These are phyloP conservation scores for Penicillium longicatenatum DNA, from an alignment of 495 filamentous ascomycete species.

Conservation along the genomic window DNA sequence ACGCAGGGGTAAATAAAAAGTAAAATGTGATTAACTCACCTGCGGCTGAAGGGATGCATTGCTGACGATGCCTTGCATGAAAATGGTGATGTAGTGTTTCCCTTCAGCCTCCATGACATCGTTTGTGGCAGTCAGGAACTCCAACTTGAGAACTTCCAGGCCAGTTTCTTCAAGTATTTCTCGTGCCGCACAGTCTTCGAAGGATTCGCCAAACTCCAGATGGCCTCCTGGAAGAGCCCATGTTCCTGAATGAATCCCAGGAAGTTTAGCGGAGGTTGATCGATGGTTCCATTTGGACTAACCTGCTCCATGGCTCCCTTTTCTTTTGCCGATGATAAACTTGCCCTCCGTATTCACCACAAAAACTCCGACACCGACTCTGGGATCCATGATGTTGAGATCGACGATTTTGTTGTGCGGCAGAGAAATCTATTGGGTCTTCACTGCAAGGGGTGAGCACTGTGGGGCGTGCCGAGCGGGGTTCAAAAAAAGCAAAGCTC, in stretches of 20 bases:
- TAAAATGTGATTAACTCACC: conserved; percentile 42
- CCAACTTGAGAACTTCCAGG: conserved; percentile 47
- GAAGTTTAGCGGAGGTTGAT: not conserved
- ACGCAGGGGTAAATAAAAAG: conserved; percentile 14
- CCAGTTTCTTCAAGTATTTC: conserved; percentile 71
- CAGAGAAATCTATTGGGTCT: not conserved
- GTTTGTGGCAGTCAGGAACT: conserved; percentile 59
- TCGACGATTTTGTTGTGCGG: not conserved
- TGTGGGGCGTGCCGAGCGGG: not conserved
- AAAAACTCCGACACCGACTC: conserved; percentile 39
- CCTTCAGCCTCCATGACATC: conserved; percentile 51
- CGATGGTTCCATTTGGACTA: conserved; percentile 2
- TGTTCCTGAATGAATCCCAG: conserved; percentile 45
- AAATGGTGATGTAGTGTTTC: conserved; percentile 70
- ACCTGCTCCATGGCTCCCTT: conserved; percentile 43
- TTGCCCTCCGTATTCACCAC: conserved; percentile 30
- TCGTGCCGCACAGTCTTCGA: conserved; percentile 59
- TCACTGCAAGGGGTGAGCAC: no score
- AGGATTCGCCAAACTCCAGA: conserved; percentile 63
- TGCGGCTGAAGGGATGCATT: conserved; percentile 47
- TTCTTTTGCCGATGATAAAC: conserved; percentile 37
- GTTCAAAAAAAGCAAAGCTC: not conserved
- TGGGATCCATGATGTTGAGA: conserved; percentile 10
- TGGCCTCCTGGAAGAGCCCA: conserved; percentile 70
- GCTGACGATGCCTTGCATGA: conserved; percentile 48